A percentile compares a stretch with the other conserved stretches of the same genome.
Evolutionary conservation across 768 basidiomycete genomes (phyloP).

Genomic region (Gloeopeniophorella convolvens): DNA sequence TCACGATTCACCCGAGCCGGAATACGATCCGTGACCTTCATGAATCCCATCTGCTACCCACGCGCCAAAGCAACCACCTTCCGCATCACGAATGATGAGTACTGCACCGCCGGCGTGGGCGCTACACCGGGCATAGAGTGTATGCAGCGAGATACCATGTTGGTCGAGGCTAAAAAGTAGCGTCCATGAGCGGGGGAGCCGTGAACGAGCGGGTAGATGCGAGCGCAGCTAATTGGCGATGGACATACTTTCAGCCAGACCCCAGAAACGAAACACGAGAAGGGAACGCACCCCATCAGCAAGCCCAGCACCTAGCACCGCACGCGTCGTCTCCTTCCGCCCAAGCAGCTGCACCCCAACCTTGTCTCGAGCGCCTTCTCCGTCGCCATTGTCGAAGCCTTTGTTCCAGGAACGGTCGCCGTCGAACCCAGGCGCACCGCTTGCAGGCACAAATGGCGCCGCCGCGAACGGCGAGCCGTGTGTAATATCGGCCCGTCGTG

Average conservation of each 20-base stretch:
- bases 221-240: conserved; percentile 50
- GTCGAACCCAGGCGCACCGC: conserved; percentile 71
- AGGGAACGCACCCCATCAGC: conserved; percentile 52
- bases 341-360: conserved; percentile 48
- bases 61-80: conserved; percentile 67
- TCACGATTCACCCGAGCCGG: conserved; percentile 85
- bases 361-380: conserved; percentile 24
- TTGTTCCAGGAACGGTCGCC: conserved; percentile 67
- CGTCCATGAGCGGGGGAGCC: conserved; percentile 66
- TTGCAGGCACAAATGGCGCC: conserved; percentile 40
- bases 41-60: conserved; percentile 74
- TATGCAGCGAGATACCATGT: conserved; percentile 88
- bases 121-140: conserved; percentile 69
- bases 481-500: conserved; percentile 23
- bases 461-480: conserved; percentile 49
- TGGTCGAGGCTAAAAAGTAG: conserved; percentile 90
- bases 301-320: conserved; percentile 45
- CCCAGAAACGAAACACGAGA: neutral
- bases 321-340: conserved; percentile 45
- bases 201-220: conserved; percentile 65
- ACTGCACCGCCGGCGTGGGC: conserved; percentile 43
- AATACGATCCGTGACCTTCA: conserved; percentile 56
- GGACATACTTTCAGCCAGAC: neutral
- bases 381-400: conserved; percentile 40
- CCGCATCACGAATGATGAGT: conserved; percentile 58